phyloP scores from a whole-genome alignment of 2,329 filamentous ascomycete species.

The Microsporum audouinii region DNA sequence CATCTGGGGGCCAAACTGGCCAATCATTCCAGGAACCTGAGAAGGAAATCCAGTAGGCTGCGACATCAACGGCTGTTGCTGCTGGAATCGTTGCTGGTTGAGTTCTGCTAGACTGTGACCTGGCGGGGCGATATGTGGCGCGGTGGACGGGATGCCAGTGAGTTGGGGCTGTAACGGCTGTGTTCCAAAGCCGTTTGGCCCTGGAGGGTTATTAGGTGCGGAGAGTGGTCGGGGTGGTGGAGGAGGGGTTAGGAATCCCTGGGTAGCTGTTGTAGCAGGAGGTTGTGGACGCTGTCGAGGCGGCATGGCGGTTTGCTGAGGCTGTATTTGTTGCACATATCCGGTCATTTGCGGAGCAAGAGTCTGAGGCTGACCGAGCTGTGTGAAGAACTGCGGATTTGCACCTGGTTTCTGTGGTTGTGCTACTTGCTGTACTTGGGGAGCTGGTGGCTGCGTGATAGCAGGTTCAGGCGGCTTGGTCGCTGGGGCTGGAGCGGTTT shows the following conservation, averaged over 20 bases:
- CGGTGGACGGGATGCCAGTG: slow-evolving; percentile 56
- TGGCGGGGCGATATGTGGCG: slow-evolving; percentile 51
- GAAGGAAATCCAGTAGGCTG: slow-evolving; percentile 53
- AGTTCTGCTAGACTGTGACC: slow-evolving; percentile 70
- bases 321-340: slow-evolving; percentile 23
- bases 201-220: slow-evolving; percentile 66
- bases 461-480: slow-evolving; percentile 28
- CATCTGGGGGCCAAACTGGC: slow-evolving; percentile 19
- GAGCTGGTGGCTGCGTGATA: slow-evolving; percentile 36
- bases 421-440: slow-evolving; percentile 26
- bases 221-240: slow-evolving; percentile 74
- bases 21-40: slow-evolving; percentile 25
- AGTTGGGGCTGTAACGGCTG: slow-evolving; percentile 72
- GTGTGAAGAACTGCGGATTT: slow-evolving; percentile 41
- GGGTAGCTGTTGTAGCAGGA: slow-evolving; percentile 48
- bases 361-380: slow-evolving; percentile 29
- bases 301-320: slow-evolving; percentile 24
- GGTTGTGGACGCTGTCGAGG: slow-evolving; percentile 59
- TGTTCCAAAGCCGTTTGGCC: slow-evolving; percentile 59
- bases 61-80: slow-evolving; percentile 41
- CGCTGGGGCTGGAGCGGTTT: slow-evolving; percentile 41
- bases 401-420: slow-evolving; percentile 32
- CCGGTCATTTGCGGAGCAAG: slow-evolving; percentile 30
- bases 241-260: slow-evolving; percentile 58
- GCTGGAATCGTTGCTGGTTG: slow-evolving; percentile 46